A percentile compares a stretch with the other conserved stretches of the same genome.
phyloP scores from a whole-genome alignment of 192 early-diverging fungal species.

The Coemansia sp. region DNA sequence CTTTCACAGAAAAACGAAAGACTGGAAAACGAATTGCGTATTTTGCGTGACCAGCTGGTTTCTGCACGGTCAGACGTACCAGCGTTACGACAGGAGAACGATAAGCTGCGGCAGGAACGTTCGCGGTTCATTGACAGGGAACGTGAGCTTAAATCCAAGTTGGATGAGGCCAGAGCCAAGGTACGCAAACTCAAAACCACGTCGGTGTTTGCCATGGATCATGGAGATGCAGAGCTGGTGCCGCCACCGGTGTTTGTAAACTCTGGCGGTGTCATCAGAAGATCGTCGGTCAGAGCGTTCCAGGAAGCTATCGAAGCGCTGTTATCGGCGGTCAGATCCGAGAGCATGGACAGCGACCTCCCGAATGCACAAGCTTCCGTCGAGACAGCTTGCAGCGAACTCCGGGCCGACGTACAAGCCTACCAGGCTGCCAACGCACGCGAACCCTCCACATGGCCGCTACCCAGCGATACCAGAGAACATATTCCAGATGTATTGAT shows the following conservation, averaged over 20 bases:
- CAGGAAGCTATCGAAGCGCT: conserved; percentile 83
- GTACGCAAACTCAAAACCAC: conserved; percentile 62
- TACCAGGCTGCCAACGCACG: conserved; percentile 55
- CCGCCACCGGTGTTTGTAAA: conserved; percentile 57
- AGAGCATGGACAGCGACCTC: conserved; percentile 71
- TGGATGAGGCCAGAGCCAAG: conserved; percentile 56
- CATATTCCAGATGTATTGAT: conserved; percentile 15
- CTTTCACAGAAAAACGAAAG: conserved; percentile 52
- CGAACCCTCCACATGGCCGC: conserved; percentile 42
- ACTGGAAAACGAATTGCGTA: conserved; percentile 49
- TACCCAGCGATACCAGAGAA: conserved; percentile 57
- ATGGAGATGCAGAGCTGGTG: conserved; percentile 49
- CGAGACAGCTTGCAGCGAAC: conserved; percentile 78
- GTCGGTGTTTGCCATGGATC: conserved; percentile 54
- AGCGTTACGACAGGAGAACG: conserved; percentile 45
- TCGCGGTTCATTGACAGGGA: conserved; percentile 39
- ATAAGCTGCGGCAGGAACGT: conserved; percentile 40
- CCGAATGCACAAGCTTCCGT: conserved; percentile 75
- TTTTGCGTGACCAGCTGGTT: conserved; percentile 51
- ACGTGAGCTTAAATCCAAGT: conserved; percentile 54
- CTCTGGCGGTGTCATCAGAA: conserved; percentile 70
- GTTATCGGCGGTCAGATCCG: conserved; percentile 72
- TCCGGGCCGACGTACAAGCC: conserved; percentile 80
- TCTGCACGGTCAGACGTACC: conserved; percentile 42
- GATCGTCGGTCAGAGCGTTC: conserved; percentile 70